Evolutionary conservation across 352 stramenopile genomes (phyloP), one percentile per base, ranked within the genome.

Genomic region (Phytophthora pisi): DNA sequence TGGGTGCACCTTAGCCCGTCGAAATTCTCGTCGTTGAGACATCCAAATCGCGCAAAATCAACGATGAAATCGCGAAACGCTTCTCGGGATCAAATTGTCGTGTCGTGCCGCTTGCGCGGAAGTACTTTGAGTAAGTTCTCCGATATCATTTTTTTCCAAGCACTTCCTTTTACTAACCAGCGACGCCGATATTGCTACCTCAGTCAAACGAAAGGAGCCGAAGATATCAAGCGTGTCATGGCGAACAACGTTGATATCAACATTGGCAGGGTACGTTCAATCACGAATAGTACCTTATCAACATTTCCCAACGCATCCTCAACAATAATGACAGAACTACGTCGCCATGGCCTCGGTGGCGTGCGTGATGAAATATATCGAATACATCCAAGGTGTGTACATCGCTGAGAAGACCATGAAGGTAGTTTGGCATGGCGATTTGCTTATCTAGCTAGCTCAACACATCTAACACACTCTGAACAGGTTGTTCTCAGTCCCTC

Each of bases 311-410:
- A 50, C 5, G 13, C 24, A 26, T 46, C 24, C 18, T 34, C 9
- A 34, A 51, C 40, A 54, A 51, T 45, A 40, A 63, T 45, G 16
- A 20, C 26, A 96, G 89, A 93, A 95, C 45, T 94, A 96, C 55
- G 81, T 96, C 18, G 72, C 80, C 26, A 96, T 93, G 86, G 89
- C 83, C 5, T 84, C 89, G 2, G 80, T 94, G 4, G 81, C 87
- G 1, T 93, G 87, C 58, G 63, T 93, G 52, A 88, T 95, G 78
- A 84, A 91, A 65, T 96, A 96, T 70, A 74, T 95, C 31, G 89
- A 96, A 64, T 92, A 86, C 52, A 92, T 93, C 36, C 88, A 96
- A 77, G 88, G 88, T 9, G 81, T 96, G 5, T 90, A 88, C 61
- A 87, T 96, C n/a, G 89, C 86, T 10, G 72, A 86, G 43, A 92